A percentile compares a stretch with the other conserved stretches of the same genome.
Evolutionary conservation across 2,329 filamentous ascomycete species (phyloP).

Genomic region (Diaporthe batatas): DNA sequence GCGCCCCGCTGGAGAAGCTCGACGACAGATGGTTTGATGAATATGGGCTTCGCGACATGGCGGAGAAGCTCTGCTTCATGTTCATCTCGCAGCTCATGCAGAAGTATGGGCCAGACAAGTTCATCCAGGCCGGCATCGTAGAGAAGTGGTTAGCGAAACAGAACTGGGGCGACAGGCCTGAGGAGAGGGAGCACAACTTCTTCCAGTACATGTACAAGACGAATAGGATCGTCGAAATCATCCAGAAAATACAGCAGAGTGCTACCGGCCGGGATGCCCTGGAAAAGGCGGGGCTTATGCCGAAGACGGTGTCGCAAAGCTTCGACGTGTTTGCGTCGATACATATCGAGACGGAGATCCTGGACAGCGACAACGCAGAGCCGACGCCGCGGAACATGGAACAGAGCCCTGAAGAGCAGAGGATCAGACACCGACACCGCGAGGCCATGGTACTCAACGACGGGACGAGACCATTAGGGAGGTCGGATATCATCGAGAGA

Average conservation of each 20-base stretch:
- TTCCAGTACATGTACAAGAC: constrained; percentile 63
- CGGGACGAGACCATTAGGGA: constrained; percentile 79
- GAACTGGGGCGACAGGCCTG: constrained; percentile 71
- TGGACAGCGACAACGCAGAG: constrained; percentile 46
- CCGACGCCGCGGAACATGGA: constrained; percentile 58
- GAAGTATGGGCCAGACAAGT: constrained; percentile 67
- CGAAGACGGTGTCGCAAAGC: constrained; percentile 48
- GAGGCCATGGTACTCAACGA: constrained; percentile 95
- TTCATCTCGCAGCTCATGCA: constrained; percentile 71
- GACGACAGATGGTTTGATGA: constrained; percentile 72
- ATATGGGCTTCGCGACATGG: constrained; percentile 72
- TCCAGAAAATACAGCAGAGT: constrained; percentile 62
- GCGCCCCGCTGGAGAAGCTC: constrained; percentile 63
- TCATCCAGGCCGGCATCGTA: constrained; percentile 75
- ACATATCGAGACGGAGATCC: constrained; percentile 41
- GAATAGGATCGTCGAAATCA: constrained; percentile 68
- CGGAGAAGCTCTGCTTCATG: constrained; percentile 71
- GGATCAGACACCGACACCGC: constrained; percentile 79
- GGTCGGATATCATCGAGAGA: constrained; percentile 83
- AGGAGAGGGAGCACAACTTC: constrained; percentile 68
- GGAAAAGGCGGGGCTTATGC: constrained; percentile 63
- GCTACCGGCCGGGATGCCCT: constrained; percentile 65
- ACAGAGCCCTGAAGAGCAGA: constrained; percentile 76
- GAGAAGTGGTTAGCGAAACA: constrained; percentile 82
- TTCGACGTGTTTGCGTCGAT: constrained; percentile 42